Evolutionary conservation across 208 protist species (phyloP), one percentile per base, ranked within the genome.

Genomic region (Kentomonas sorsogonicus): DNA sequence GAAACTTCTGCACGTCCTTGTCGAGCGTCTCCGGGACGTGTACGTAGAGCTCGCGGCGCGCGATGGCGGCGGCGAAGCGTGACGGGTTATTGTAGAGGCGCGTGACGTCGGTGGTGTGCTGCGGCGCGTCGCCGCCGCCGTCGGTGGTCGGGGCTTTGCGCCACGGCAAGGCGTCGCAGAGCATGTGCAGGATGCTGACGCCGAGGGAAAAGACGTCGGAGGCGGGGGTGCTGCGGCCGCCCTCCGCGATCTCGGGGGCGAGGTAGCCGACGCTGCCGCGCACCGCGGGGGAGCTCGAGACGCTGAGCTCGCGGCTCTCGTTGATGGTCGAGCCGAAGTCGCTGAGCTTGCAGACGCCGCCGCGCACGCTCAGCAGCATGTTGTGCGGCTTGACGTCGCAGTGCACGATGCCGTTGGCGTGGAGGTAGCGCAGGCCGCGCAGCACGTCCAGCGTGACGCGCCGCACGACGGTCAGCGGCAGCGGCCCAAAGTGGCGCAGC

Each of bases 341-440:
- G 16, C 75, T 79, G 2, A 94, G 78, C 65, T 92, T 92, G 76
- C 84, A 92, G 36, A 84, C 69, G 16, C 87, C 87, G 57, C 90
- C 73, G 6, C 77, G 70, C n/a, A n/a, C n/a, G 38, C 73, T 79
- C 5, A 94, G 72, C 38, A 94, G 77, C 43, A 91, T 80, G 63
- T 94, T 94, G 58, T 89, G 81, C 40, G 87, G 87, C 69, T 94
- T 94, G 46, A 94, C 67, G 55, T 94, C 87, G 46, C 87, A 80
- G 66, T 94, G 87, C 33, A 85, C 78, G 47, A 90, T 83, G 31
- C 65, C 60, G 39, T 74, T 59, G 25, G 69, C 61, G 63, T 94
- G 87, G 27, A 94, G 74, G 62, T 94, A 92, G 29, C 63, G 66
- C 0, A 94, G 75, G 10, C 84, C 83, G 39, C 72, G 77, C 26